Percentiles rank a stretch among this genome's conserved stretches.
Conservation (phyloP, 2,329 filamentous ascomycete genomes). For the Chrysoporthe deuterocubensis region DNA sequence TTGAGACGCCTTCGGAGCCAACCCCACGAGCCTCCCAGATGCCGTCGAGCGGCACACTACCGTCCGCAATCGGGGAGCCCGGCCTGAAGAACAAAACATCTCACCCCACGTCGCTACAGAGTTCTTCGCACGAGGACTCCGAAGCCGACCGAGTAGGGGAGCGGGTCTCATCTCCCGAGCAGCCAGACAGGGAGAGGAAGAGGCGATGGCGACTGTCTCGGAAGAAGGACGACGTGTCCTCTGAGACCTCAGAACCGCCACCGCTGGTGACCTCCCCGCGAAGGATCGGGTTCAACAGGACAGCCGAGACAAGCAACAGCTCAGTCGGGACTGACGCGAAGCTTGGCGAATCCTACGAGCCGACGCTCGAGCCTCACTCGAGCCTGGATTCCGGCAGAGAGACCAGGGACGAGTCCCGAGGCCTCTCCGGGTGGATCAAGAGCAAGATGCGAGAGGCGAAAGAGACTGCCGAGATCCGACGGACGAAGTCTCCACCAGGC, state of each 20-base stretch:
- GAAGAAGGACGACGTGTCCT: constrained; percentile 60
- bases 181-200: constrained; percentile 69
- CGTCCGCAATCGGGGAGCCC: constrained; percentile 49
- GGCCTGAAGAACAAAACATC: constrained; percentile 70
- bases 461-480: constrained; percentile 58
- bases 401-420: constrained; percentile 52
- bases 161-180: constrained; percentile 39
- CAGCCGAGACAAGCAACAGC: constrained; percentile 68
- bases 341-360: constrained; percentile 56
- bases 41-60: constrained; percentile 45
- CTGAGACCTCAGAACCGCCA: constrained; percentile 37
- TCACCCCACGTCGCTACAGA: constrained; percentile 76
- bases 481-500: constrained; percentile 60
- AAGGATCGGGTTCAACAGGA: constrained; percentile 60
- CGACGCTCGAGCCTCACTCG: constrained; percentile 45
- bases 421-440: constrained; percentile 62
- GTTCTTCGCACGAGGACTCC: constrained; percentile 78
- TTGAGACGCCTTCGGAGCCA: constrained; percentile 47
- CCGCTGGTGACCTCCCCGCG: constrained; percentile 49
- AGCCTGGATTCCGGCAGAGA: constrained; percentile 45
- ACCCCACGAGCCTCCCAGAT: constrained; percentile 53
- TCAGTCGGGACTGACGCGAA: constrained; percentile 68
- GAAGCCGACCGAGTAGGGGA: constrained; percentile 78
- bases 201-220: constrained; percentile 75
- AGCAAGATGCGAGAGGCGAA: constrained; percentile 64